Conservation (phyloP, 257 asterid species). For the Solanum pinnatisectum region DNA sequence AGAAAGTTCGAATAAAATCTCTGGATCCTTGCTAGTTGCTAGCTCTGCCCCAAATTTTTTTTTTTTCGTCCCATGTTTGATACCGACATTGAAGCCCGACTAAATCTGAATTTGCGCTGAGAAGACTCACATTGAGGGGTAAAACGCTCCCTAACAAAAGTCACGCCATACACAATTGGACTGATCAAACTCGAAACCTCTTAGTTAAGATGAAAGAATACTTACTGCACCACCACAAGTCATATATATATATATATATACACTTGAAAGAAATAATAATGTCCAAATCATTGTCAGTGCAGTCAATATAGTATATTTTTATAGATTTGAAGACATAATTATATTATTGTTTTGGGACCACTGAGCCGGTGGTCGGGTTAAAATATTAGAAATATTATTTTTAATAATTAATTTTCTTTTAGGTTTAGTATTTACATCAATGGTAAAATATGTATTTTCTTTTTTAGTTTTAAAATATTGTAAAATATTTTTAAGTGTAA, state of each 20-base stretch:
- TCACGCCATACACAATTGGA: rapidly evolving
- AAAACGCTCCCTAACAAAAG: not conserved
- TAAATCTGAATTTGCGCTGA: too few species aligned
- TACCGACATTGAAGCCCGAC: rapidly evolving
- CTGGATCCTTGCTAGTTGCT: not conserved
- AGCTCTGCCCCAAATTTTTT: not conserved
- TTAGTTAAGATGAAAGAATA: rapidly evolving
- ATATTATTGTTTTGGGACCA: not conserved
- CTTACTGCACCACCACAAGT: rapidly evolving
- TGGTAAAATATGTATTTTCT: not conserved
- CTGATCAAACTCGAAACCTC: not conserved
- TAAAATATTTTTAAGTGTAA: not conserved
- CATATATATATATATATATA: not conserved
- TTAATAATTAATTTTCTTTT: not conserved
- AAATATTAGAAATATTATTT: not conserved
- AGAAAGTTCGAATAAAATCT: too few species aligned
- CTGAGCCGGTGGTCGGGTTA: not conserved
- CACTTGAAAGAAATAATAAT: not conserved
- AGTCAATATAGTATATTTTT: not conserved
- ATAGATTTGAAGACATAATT: not conserved
- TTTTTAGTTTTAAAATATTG: not conserved
- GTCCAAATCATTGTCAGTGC: not conserved
- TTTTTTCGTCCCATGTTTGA: rapidly evolving
- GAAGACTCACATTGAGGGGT: rapidly evolving
- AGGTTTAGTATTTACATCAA: not conserved